phyloP scores from a whole-genome alignment of 495 filamentous ascomycete species.

The Physcia stellaris region DNA sequence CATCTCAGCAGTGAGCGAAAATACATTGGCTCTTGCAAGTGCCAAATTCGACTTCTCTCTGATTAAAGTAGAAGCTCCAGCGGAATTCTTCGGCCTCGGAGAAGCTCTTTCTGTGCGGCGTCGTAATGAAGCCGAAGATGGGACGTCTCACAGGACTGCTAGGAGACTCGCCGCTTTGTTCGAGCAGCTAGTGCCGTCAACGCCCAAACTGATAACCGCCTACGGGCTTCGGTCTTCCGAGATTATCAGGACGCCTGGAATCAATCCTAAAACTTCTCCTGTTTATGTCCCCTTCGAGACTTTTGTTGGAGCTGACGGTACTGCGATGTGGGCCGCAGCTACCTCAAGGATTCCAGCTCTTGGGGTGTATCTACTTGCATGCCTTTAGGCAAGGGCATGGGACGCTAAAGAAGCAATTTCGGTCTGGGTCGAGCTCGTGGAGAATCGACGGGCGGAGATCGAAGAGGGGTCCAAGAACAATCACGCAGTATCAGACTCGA shows the following conservation, averaged over 20 bases:
- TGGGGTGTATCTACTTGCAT: constrained; percentile 23
- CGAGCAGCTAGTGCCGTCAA: constrained; percentile 14
- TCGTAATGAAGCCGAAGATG: constrained; percentile 16
- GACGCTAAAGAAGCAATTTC: constrained; percentile 22
- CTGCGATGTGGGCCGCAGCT: constrained; percentile 26
- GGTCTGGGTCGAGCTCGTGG: constrained; percentile 18
- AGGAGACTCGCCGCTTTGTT: constrained; percentile 20
- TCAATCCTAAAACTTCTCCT: constrained; percentile 7
- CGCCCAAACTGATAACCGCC: constrained; percentile 20
- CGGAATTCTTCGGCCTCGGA: constrained; percentile 18
- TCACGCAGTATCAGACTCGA: background rate
- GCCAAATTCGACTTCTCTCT: constrained; percentile 22
- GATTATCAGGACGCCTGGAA: constrained; percentile 13
- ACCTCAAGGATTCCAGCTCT: constrained; percentile 23
- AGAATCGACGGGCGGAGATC: constrained; percentile 2
- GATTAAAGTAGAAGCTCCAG: constrained; percentile 16
- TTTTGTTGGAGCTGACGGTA: constrained; percentile 18
- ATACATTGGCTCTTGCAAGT: constrained; percentile 13
- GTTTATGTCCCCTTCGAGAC: constrained; percentile 10
- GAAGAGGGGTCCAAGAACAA: background rate
- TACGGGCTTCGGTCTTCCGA: constrained; percentile 27
- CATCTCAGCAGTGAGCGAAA: too few relatives aligned
- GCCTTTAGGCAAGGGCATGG: constrained; percentile 24
- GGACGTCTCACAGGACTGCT: constrained; percentile 16
- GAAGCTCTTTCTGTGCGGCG: constrained; percentile 11